Base-by-base conservation (phyloP, 306 rosid species). In the Luffa acutangula region DNA sequence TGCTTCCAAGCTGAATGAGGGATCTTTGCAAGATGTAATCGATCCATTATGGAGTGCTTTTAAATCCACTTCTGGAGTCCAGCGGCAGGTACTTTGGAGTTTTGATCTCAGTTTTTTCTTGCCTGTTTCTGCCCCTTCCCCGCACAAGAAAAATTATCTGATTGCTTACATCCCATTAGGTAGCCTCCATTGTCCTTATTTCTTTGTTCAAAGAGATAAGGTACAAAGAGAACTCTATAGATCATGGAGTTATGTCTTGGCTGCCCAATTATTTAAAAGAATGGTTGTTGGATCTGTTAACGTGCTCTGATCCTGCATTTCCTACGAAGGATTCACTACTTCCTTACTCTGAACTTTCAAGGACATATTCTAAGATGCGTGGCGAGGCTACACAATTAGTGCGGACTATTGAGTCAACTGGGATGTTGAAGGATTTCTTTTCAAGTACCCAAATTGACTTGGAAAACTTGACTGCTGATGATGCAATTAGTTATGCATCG, bases 361-460 rank as follows among this genome's bases (percentile, higher is more conserved):
- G 95, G 87, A 92, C 98, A 41, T 95, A 95, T 80, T 87, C 91
- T 69, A 95, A 95, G 89, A 95, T 95, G 98, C 96, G 94, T 42
- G 63, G 84, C 80, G 97, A 95, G 87, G 93, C 97, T 81, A 81
- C 84, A 79, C 97, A 91, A 84, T 87, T 95, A 81, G 77, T 93
- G 63, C 86, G 80, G 80, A 85, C 87, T 80, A 82, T 91, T 64
- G 86, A 88, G 41, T 84, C 90, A 58, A 87, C 90, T 52, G 89
- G 89, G 72, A 79, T 88, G 87, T 86, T 85, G 57, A 75, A 85
- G 77, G 88, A 87, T 82, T 78, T 87, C 63, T 78, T 89, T 81
- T 63, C 87, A 46, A 66, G 88, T 51, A 75, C 57, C 9, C 84
- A 88, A 59, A 77, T 85, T 82, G 90, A 90, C 79, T 83, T 87